Evolutionary conservation across 441 rosid species (phyloP), one percentile per base, ranked within the genome.

Genomic region (Pelargonium myrrhifolium): DNA sequence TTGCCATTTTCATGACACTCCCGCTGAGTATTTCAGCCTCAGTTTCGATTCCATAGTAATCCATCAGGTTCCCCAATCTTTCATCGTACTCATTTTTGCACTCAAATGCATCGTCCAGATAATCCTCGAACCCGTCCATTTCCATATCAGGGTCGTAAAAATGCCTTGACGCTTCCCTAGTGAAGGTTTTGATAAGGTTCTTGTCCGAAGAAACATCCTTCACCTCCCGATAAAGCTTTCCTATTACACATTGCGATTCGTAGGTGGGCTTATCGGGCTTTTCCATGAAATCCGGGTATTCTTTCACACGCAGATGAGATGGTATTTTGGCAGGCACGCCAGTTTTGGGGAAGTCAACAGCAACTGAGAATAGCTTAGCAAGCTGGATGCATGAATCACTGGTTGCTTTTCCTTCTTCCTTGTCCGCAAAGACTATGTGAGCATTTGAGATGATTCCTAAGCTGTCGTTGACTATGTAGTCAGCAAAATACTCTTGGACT

Each of bases 261-360:
- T 55, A 70, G 49, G 65, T 53, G 9, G 45, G 1, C 60, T 15
- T 55, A 15, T 62, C 24, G 1, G 37, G 65, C 64, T 70, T 75
- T 14, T 66, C 68, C 78, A 66, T 75, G 56, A 66, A 75, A 21
- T 74, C 77, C 0, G 77, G 77, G 43, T 9, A 74, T 20, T 40
- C 22, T 3, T 64, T 47, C 28, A 15, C 75, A 1, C 53, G 43
- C 28, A 68, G 17, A 37, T 18, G 6, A 3, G 20, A 4, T 0
- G 72, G 75, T 17, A 71, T 39, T 14, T 49, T 59, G 4, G 67
- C 72, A 9, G 70, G 28, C 3, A 71, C 72, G 4, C 78, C 75
- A 12, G 75, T 75, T 68, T 68, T 71, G 0, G 78, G 53, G 66
- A 75, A 75, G 59, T 71, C 75, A 2, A 71, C 67, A 4, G 75